Base-by-base conservation (phyloP, 768 basidiomycete genomes). In the Kwoniella sp. region DNA sequence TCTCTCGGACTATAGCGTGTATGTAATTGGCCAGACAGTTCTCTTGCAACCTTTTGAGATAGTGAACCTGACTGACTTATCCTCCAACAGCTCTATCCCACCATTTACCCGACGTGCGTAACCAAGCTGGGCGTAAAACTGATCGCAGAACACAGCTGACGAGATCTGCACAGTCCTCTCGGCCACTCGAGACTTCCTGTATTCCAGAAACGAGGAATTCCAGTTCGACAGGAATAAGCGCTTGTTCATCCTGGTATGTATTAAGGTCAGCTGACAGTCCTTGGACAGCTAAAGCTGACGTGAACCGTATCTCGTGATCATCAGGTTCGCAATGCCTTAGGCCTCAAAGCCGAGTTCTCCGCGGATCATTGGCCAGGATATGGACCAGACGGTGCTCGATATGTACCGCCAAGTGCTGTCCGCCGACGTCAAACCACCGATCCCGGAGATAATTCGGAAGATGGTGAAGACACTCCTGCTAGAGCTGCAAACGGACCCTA, bases 61-160 rank as follows among this genome's bases (percentile, higher is more conserved):
- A 51, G 17, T 15, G 22, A 27, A 52, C n/a, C 50, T 60, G 55
- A 50, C 37, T 2, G n/a, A 29, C 60, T 62, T 9, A 61, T 25
- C 49, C 15, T 33, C 13, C 5, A 6, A 26, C 46, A 68, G 73
- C 6, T 55, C 65, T 13, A 60, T 64, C 24, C 69, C 74, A 1
- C 74, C 74, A 0, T 76, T 76, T 60, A 59, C 44, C 1, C 63
- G 73, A 56, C 40, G 73, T 75, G 44, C 54, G 71, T 57, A n/a
- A 33, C 33, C 6, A 33, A 6, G 13, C 6, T 48, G 1, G 6
- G 12, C 15, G 17, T 40, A 30, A 27, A 22, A 6, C 57, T 15
- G n/a, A 17, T 24, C 49, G 8, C 25, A 48, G 44, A 40, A 29
- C 19, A 51, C 21, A n/a, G 4, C 51, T 22, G 48, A 49, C 9